A percentile compares a stretch with the other conserved stretches of the same genome.
These are phyloP conservation scores for Paracamarosporium sp. DNA, from an alignment of 2,329 filamentous ascomycete genomes.

Conservation along the genomic window DNA sequence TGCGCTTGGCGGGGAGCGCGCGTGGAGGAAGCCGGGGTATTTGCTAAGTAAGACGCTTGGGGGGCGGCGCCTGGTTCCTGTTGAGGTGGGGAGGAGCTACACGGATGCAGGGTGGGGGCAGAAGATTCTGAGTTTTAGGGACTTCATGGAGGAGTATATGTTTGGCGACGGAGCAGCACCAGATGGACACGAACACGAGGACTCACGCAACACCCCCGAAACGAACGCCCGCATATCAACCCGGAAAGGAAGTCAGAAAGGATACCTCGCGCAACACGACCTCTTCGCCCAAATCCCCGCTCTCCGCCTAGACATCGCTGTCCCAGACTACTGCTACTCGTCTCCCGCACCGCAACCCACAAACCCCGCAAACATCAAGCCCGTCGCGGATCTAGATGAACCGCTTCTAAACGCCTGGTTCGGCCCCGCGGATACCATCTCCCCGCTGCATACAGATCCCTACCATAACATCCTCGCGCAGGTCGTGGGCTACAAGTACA, in stretches of 20 bases:
- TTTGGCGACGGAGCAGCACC: slow-evolving; percentile 22
- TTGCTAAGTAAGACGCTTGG: slow-evolving; percentile 75
- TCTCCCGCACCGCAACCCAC: slow-evolving; percentile 51
- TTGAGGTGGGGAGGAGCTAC: slow-evolving; percentile 87
- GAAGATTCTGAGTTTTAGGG: slow-evolving; percentile 74
- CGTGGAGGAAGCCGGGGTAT: slow-evolving; percentile 78
- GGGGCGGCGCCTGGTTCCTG: slow-evolving; percentile 80
- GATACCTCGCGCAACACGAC: slow-evolving; percentile 92
- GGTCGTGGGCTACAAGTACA: slow-evolving; percentile 87
- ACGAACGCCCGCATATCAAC: background rate
- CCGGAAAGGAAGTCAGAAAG: slow-evolving; percentile 50
- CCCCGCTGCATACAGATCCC: slow-evolving; percentile 89
- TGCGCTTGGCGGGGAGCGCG: slow-evolving; percentile 64
- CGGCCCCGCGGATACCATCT: slow-evolving; percentile 85
- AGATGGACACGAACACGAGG: background rate
- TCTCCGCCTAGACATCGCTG: slow-evolving; percentile 75
- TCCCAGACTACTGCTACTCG: slow-evolving; percentile 87
- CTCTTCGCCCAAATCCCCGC: slow-evolving; percentile 82
- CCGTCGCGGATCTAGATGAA: slow-evolving; percentile 47
- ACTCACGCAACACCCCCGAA: background rate
- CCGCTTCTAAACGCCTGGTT: slow-evolving; percentile 92
- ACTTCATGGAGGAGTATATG: slow-evolving; percentile 73
- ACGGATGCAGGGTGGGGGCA: slow-evolving; percentile 87
- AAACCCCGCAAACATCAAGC: slow-evolving; percentile 21
- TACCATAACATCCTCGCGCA: slow-evolving; percentile 94